phyloP scores from a whole-genome alignment of 495 filamentous ascomycete species.

The Podospora anserina region DNA sequence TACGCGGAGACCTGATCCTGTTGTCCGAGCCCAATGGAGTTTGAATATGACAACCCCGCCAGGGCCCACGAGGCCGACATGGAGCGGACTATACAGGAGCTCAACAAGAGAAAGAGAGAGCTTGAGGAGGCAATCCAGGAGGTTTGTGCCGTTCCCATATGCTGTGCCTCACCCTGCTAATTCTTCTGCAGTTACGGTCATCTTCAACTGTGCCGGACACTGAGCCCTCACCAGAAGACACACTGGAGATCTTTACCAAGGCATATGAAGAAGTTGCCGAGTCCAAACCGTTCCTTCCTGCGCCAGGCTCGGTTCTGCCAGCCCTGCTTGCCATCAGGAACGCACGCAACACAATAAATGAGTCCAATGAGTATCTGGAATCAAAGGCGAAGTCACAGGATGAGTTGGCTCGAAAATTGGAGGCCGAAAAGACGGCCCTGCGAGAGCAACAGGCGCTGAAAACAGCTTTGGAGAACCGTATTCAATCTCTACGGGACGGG shows the following conservation, averaged over 20 bases:
- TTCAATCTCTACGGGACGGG: slow-evolving; percentile 51
- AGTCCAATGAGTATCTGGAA: slow-evolving; percentile 58
- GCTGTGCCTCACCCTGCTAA: background rate
- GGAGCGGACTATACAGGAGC: slow-evolving; percentile 60
- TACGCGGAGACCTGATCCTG: background rate
- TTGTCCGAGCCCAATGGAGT: slow-evolving; percentile 18
- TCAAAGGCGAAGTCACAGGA: slow-evolving; percentile 54
- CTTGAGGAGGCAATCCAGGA: slow-evolving; percentile 58
- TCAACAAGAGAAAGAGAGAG: slow-evolving; percentile 62
- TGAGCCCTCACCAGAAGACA: slow-evolving; percentile 23
- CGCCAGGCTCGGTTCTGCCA: slow-evolving; percentile 63
- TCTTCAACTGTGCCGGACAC: slow-evolving; percentile 14
- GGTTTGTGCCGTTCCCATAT: slow-evolving; percentile 25
- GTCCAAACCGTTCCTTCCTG: slow-evolving; percentile 60
- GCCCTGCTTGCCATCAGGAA: slow-evolving; percentile 67
- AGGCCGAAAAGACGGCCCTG: slow-evolving; percentile 58
- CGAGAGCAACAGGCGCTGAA: slow-evolving; percentile 64
- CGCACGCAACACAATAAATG: slow-evolving; percentile 58
- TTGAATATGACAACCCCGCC: background rate
- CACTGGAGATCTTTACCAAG: slow-evolving; percentile 55
- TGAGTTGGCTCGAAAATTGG: slow-evolving; percentile 50
- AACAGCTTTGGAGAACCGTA: slow-evolving; percentile 41
- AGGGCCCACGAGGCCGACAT: slow-evolving; percentile 50
- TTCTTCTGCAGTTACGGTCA: slow-evolving; percentile 20
- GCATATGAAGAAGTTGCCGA: slow-evolving; percentile 62